Evolutionary conservation across 768 basidiomycete genomes (phyloP), one percentile per base, ranked within the genome.

Genomic region (Lactarius psammicola): DNA sequence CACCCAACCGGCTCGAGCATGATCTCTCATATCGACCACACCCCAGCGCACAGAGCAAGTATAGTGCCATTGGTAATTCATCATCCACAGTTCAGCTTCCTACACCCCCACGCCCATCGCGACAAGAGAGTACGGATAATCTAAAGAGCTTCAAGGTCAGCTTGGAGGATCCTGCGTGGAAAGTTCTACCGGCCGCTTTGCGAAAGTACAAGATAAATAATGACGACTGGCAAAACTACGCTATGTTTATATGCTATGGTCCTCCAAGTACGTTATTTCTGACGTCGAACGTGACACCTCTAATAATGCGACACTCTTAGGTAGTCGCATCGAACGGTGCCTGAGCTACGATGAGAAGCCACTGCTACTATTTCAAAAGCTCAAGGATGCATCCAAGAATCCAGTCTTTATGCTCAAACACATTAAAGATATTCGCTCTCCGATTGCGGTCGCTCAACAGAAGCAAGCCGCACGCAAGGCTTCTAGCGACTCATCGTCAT

Each of bases 161-260:
- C 69, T 76, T 99, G 64, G 96, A 98, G 62, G 97, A 99, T 75
- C 97, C 97, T 0, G 97, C 96, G 36, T 98, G 92, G 90, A 98
- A 98, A 74, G 97, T 99, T 26, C 80, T 99, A 18, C 97, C 97
- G 1, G 97, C 97, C 0, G 97, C 97, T 18, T 80, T 99, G 68
- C 98, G 98, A 79, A 98, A 98, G 77, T 99, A 99, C 76, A 95
- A 93, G 74, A 98, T 98, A 78, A 94, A 96, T 76, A 93, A 93
- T 70, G 97, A 98, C 69, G 95, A 92, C 75, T 99, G 97, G 97
- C 90, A 94, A 80, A 92, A 94, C 72, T 99, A 98, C 79, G 97
- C 97, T 33, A 92, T 99, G 89, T 99, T 99, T 78, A 98, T 99
- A 67, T 98, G 96, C 72, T 98, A 96, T 76, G 96, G 95, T 13